Base-by-base conservation (phyloP, 495 filamentous ascomycete genomes). In the Penicillium tannophilum region DNA sequence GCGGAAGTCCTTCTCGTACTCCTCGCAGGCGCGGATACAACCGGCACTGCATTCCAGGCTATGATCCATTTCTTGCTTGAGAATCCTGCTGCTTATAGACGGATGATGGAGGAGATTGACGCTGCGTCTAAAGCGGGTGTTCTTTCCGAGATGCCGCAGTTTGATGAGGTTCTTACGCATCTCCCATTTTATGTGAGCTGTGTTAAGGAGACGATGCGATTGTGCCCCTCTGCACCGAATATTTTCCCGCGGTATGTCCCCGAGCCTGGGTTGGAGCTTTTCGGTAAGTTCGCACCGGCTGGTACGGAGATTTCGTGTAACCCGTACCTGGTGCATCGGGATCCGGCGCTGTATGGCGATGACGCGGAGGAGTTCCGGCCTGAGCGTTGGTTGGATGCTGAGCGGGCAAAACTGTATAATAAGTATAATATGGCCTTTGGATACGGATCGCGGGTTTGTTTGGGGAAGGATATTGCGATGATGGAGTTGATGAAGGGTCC, bases 21-120 rank as follows among this genome's bases (percentile, higher is more conserved):
- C 46, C 73, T 88, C 10, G 86, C 86, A 3, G 86, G 85, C n/a
- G 81, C 85, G 8, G 88, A 91, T 58, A 87, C 87, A 11, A 85
- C 82, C 0, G 81, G 83, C 0, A 84, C 80, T 1, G 74, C 80
- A 9, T 79, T 90, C 63, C 77, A 78, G 47, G 79, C 76, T 2
- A 73, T 84, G 42, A 68, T 89, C 44, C 60, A 77, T 23, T 80
- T 83, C 59, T 67, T 89, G 23, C 62, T 88, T 12, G 71, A 69
- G 6, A 72, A 78, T 48, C 73, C 76, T 0, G 35, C 50, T 0
- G 71, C 76, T 0, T 87, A 86, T 64, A 64, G 72, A 7, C 78
- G 72, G 42, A 75, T 90, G 48, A 79, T 84, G 72, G 62, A 41
- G 24, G 87, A 90, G 56, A 82, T 90, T 43, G 80, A 84, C 50